phyloP scores from a whole-genome alignment of 2,329 filamentous ascomycete species.

The Aureobasidium sp. region DNA sequence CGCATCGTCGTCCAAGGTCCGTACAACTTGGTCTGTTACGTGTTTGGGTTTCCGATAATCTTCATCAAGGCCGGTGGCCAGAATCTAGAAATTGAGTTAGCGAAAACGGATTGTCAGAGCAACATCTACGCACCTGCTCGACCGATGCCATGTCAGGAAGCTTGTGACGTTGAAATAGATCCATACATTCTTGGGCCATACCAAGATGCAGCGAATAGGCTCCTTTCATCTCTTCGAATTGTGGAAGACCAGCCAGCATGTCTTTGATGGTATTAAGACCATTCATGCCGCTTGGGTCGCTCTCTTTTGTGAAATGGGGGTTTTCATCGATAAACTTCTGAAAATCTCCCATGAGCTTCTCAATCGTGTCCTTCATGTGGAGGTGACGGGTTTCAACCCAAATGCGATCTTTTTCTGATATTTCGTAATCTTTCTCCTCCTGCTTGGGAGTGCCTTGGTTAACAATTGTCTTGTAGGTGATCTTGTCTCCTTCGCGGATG shows the following conservation, averaged over 20 bases:
- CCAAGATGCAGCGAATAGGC: slow-evolving; percentile 88
- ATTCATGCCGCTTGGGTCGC: slow-evolving; percentile 45
- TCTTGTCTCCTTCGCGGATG: slow-evolving; percentile 81
- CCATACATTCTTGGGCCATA: slow-evolving; percentile 98
- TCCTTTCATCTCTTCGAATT: slow-evolving; percentile 94
- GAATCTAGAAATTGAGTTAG: slow-evolving; percentile 42
- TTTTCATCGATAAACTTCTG: slow-evolving; percentile 86
- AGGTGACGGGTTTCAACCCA: slow-evolving; percentile 92
- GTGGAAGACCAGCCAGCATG: slow-evolving; percentile 89
- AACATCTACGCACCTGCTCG: slow-evolving; percentile 56
- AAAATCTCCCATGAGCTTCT: slow-evolving; percentile 87
- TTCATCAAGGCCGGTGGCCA: slow-evolving; percentile 89
- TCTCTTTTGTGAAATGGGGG: slow-evolving; percentile 77
- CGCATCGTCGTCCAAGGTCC: slow-evolving; percentile 77
- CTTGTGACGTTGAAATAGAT: slow-evolving; percentile 77
- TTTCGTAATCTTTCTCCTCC: slow-evolving; percentile 84
- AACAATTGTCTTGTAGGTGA: slow-evolving; percentile 72
- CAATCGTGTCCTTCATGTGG: slow-evolving; percentile 97
- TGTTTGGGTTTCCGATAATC: slow-evolving; percentile 88
- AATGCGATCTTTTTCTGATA: slow-evolving; percentile 82
- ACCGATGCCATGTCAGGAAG: slow-evolving; percentile 78
- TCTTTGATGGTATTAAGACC: slow-evolving; percentile 89
- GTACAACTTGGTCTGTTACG: slow-evolving; percentile 74
- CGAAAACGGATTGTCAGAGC: not conserved
- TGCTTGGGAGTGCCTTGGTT: slow-evolving; percentile 65